Percentiles rank a stretch among this genome's conserved stretches.
These are phyloP conservation scores for Glaciozyma martinii DNA, from an alignment of 768 basidiomycete species.

Conservation along the genomic window DNA sequence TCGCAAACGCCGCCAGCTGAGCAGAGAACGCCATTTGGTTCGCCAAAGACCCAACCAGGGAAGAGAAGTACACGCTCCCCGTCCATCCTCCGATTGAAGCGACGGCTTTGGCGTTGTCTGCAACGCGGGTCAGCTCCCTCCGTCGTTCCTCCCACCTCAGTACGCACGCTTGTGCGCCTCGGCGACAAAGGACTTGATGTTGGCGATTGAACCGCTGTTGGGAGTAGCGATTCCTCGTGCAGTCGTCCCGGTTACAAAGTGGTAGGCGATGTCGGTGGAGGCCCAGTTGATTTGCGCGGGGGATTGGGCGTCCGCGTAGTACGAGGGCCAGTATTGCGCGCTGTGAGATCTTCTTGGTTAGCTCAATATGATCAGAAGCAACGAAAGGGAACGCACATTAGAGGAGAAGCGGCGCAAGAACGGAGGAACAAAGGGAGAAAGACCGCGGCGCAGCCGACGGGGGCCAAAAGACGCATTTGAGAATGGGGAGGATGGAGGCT, in stretches of 20 bases:
- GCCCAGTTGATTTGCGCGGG: neutral
- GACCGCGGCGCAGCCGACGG: too few relatives aligned
- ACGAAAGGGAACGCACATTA: too few relatives aligned
- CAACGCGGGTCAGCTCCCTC: neutral
- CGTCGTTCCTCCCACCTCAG: neutral
- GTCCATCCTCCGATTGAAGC: slow-evolving; percentile 89
- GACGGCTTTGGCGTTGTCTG: slow-evolving; percentile 7
- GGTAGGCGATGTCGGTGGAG: neutral
- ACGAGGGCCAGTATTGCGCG: neutral
- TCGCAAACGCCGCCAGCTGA: slow-evolving; percentile 55
- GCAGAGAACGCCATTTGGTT: slow-evolving; percentile 51
- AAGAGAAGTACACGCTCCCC: slow-evolving; percentile 68
- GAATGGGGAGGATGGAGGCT: too few relatives aligned
- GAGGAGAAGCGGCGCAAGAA: too few relatives aligned
- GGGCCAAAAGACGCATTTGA: too few relatives aligned
- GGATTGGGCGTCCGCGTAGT: neutral
- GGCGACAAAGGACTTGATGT: neutral
- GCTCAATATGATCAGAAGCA: too few relatives aligned
- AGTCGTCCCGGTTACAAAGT: neutral
- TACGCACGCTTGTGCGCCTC: neutral
- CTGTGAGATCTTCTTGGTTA: too few relatives aligned
- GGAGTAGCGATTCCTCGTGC: neutral
- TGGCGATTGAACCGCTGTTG: neutral
- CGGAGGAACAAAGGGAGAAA: too few relatives aligned
- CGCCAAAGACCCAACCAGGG: slow-evolving; percentile 50